Base-by-base conservation (phyloP, 371 early-diverging fungal genomes). In the Mortierella sp. region DNA sequence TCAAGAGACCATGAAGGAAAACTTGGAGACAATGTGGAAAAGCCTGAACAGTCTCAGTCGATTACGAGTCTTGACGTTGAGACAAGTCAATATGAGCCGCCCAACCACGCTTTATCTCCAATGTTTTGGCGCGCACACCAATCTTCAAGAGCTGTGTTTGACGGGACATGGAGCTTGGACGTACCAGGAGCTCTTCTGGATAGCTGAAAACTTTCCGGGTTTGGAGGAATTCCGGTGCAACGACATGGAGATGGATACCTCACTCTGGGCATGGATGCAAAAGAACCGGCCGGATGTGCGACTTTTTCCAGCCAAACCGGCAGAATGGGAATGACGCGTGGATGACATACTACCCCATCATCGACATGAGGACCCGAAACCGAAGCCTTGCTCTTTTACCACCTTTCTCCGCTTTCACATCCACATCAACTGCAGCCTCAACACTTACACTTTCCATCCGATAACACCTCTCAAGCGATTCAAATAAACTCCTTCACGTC, bases 241-340 rank as follows among this genome's bases (percentile, higher is more conserved):
- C 2, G 24, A 21, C 2, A 48, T 6, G 7, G 68, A 67, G 21
- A n/a, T 67, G 68, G 43, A 49, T 16, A 61, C 52, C 10, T 45
- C 49, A 18, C 46, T 61, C n/a, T 39, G 43, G 56, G 39, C 57
- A 34, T 67, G 68, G 68, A 41, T 67, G 19, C 49, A 31, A 0
- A 19, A 7, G 7, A 54, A 57, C 24, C 50, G 51, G 0, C 51
- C 61, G 16, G 53, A 27, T 38, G 26, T 65, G 31, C 41, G 39
- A 6, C 46, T 65, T 26, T 24, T 54, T 12, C 14, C 56, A 8
- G 19, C 53, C 1, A n/a, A 1, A 23, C 12, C 8, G 12, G 38
- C 8, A 38, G 38, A 38, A 12, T 26, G 23, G 26, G 23, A 19
- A 19, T 19, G 45, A 19, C 45, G 5, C 7, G 6, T 12, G 45